A percentile compares a stretch with the other conserved stretches of the same genome.
These are phyloP conservation scores for Mycoemilia scoparia DNA, from an alignment of 192 early-diverging fungal species.

Conservation along the genomic window DNA sequence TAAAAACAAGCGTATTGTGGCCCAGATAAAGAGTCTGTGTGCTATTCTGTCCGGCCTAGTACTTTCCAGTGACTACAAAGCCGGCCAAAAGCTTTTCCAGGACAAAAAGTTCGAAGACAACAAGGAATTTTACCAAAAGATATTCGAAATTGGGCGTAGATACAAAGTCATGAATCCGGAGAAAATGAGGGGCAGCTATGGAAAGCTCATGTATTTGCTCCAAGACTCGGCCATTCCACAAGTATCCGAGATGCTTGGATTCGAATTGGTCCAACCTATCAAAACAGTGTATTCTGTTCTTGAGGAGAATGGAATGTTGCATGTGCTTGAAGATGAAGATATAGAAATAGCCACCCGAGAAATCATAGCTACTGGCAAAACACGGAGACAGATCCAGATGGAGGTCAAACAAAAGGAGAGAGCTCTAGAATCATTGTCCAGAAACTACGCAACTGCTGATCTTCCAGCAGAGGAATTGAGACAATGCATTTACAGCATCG, in stretches of 20 bases:
- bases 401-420: slow-evolving; percentile 86
- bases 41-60: slow-evolving; percentile 84
- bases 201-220: slow-evolving; percentile 89
- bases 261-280: slow-evolving; percentile 66
- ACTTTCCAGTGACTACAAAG: slow-evolving; percentile 61
- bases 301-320: slow-evolving; percentile 39
- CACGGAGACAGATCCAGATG: slow-evolving; percentile 45
- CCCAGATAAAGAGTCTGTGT: slow-evolving; percentile 92
- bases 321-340: slow-evolving; percentile 62
- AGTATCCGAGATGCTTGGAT: slow-evolving; percentile 58
- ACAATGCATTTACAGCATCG: slow-evolving; percentile 85
- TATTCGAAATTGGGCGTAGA: slow-evolving; percentile 51
- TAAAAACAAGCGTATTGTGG: slow-evolving; percentile 77
- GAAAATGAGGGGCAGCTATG: slow-evolving; percentile 90
- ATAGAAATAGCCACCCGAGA: slow-evolving; percentile 46
- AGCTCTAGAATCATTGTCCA: slow-evolving; percentile 70
- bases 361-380: slow-evolving; percentile 46
- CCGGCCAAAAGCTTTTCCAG: slow-evolving; percentile 60
- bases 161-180: slow-evolving; percentile 92
- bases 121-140: slow-evolving; percentile 56
- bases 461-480: slow-evolving; percentile 51
- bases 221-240: slow-evolving; percentile 55
- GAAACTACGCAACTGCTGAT: slow-evolving; percentile 46
- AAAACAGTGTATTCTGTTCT: slow-evolving; percentile 76
- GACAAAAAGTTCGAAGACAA: slow-evolving; percentile 52